These are phyloP conservation scores for Myxozyma udenii DNA, from an alignment of 805 yeast genomes.

Conservation along the genomic window DNA sequence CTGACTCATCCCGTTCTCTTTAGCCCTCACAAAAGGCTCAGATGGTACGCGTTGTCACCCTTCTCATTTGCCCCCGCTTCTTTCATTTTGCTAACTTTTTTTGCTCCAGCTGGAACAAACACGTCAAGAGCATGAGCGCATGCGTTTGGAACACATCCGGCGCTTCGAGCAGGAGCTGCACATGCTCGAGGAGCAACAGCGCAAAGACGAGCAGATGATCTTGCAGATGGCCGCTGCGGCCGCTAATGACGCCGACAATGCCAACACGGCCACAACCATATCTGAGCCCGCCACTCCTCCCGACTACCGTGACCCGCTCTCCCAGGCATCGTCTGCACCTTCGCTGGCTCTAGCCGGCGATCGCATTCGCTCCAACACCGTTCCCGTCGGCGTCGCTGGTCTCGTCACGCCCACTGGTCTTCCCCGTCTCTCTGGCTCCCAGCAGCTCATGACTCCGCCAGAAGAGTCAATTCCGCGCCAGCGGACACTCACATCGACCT, in stretches of 20 bases:
- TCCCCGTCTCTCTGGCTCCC: slow-evolving; percentile 17
- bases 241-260: slow-evolving; percentile 19
- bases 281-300: slow-evolving; percentile 33
- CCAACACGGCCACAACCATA: slow-evolving; percentile 26
- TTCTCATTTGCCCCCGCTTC: neutral
- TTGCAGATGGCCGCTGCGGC: slow-evolving; percentile 28
- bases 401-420: slow-evolving; percentile 22
- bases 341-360: slow-evolving; percentile 15
- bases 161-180: slow-evolving; percentile 34
- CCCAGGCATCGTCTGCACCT: neutral
- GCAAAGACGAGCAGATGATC: slow-evolving; percentile 32
- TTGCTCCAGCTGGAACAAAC: slow-evolving; percentile 28
- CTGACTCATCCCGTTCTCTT: neutral
- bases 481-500: slow-evolving; percentile 27
- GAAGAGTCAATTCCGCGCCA: slow-evolving; percentile 26
- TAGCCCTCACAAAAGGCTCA: slow-evolving; percentile 14
- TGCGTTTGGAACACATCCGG: slow-evolving; percentile 31
- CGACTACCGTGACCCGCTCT: slow-evolving; percentile 27
- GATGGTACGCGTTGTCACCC: slow-evolving; percentile 4
- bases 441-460: slow-evolving; percentile 30
- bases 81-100: slow-evolving; percentile 1
- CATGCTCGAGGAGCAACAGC: slow-evolving; percentile 30
- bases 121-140: slow-evolving; percentile 32
- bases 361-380: slow-evolving; percentile 26
- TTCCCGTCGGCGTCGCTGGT: slow-evolving; percentile 27